A percentile compares a stretch with the other conserved stretches of the same genome.
These are phyloP conservation scores for Helenozyma baotianmanensis DNA, from an alignment of 805 yeast genomes.

Conservation along the genomic window DNA sequence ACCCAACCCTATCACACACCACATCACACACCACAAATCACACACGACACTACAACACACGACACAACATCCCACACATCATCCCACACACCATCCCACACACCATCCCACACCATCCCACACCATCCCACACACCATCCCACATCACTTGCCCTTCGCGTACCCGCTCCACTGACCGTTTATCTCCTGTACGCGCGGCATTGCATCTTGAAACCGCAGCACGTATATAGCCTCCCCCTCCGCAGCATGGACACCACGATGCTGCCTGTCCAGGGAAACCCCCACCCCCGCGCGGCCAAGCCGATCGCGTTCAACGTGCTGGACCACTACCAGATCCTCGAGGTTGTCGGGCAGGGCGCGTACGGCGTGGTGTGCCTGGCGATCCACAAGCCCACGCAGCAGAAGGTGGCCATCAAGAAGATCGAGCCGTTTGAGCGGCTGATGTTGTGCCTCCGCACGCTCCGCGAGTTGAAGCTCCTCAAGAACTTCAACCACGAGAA, in stretches of 20 bases:
- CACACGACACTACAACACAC: too few species aligned
- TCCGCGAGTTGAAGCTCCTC: constrained; percentile 82
- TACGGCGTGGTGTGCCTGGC: constrained; percentile 94
- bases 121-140: too few species aligned
- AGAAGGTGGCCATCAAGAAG: constrained; percentile 92
- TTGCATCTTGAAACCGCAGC: background rate
- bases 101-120: too few species aligned
- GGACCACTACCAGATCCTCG: constrained; percentile 78
- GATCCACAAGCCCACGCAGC: constrained; percentile 76
- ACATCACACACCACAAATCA: too few species aligned
- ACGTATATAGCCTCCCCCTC: background rate
- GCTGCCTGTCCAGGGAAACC: background rate
- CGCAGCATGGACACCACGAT: background rate
- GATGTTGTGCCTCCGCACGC: constrained; percentile 82
- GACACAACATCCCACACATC: too few species aligned
- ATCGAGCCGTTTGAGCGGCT: constrained; percentile 88
- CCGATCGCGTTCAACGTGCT: constrained; percentile 73
- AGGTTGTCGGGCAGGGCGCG: constrained; percentile 93
- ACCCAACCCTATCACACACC: too few species aligned
- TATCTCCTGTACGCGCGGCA: background rate
- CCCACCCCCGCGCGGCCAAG: constrained; percentile 8
- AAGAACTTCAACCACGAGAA: constrained; percentile 93
- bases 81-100: too few species aligned
- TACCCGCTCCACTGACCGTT: too few species aligned
- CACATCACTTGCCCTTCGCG: too few species aligned